These are phyloP conservation scores for Dactylis glomerata DNA, from an alignment of 176 grass and related monocot species.

Conservation along the genomic window DNA sequence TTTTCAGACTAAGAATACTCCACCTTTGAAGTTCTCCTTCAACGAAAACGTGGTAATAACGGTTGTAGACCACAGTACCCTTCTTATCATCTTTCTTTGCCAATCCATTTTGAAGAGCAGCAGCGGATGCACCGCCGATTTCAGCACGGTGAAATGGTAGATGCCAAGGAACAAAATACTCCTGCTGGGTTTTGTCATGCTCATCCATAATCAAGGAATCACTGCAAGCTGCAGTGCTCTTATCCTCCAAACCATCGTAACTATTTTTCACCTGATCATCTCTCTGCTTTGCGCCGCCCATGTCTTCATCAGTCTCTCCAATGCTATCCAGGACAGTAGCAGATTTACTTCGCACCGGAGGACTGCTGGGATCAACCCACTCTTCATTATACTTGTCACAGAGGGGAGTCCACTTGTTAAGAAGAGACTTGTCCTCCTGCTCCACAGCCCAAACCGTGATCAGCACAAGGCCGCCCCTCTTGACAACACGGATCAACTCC, in stretches of 20 bases:
- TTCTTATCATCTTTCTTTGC: conserved; percentile 94
- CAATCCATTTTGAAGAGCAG: conserved; percentile 76
- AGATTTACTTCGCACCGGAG: conserved; percentile 47
- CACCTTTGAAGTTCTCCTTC: conserved; percentile 97
- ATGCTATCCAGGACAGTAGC: conserved; percentile 63
- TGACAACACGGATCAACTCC: conserved; percentile 83
- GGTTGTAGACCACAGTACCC: conserved; percentile 82
- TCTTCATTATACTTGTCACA: conserved; percentile 91
- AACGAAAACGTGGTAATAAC: conserved; percentile 96
- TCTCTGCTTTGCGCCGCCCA: conserved; percentile 4
- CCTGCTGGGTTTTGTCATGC: conserved; percentile 57
- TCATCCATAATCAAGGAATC: conserved; percentile 22
- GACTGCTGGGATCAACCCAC: conserved; percentile 65
- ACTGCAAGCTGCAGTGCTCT: not conserved
- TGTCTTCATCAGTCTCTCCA: conserved; percentile 58
- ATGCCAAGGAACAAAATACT: conserved; percentile 99
- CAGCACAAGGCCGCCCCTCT: conserved; percentile 76
- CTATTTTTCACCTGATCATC: conserved; percentile 26
- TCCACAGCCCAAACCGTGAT: conserved; percentile 96
- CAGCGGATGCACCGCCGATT: conserved; percentile 74
- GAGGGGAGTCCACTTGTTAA: conserved; percentile 88
- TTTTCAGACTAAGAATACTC: conserved; percentile 2
- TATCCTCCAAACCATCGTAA: conserved; percentile 27
- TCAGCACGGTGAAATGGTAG: conserved; percentile 95
- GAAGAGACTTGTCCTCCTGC: conserved; percentile 72